These are phyloP conservation scores for Kodamaea neixiangensis DNA, from an alignment of 805 yeast genomes.

Conservation along the genomic window DNA sequence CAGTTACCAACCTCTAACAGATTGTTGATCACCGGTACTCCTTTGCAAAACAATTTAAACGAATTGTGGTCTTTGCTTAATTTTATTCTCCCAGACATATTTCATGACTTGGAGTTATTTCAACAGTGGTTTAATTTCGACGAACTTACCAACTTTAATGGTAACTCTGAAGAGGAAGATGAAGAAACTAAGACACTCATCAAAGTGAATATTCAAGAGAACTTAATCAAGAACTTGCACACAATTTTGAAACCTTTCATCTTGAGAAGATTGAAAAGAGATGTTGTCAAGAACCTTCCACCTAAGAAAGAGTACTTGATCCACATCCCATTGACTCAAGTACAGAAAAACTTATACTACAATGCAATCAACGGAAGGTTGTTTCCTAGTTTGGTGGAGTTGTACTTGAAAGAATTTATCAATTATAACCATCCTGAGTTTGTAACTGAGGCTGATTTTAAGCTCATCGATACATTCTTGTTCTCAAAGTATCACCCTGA, in stretches of 20 bases:
- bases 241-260: conserved; percentile 87
- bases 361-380: conserved; percentile 49
- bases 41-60: conserved; percentile 84
- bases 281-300: conserved; percentile 69
- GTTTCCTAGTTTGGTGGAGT: conserved; percentile 45
- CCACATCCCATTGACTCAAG: conserved; percentile 63
- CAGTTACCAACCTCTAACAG: conserved; percentile 68
- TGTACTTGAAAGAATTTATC: conserved; percentile 54
- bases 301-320: conserved; percentile 88
- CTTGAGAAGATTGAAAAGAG: conserved; percentile 75
- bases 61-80: conserved; percentile 93
- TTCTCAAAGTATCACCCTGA: conserved; percentile 14
- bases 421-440: conserved; percentile 35
- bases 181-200: conserved; percentile 52
- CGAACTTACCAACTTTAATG: conserved; percentile 45
- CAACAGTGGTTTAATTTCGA: conserved; percentile 94
- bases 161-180: conserved; percentile 29
- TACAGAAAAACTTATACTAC: conserved; percentile 66
- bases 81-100: conserved; percentile 89
- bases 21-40: conserved; percentile 90
- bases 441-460: conserved; percentile 18
- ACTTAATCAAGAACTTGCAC: conserved; percentile 75
- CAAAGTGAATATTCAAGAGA: conserved; percentile 51
- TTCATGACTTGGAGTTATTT: conserved; percentile 84
- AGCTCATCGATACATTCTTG: conserved; percentile 44